A percentile compares a stretch with the other conserved stretches of the same genome.
Conservation (phyloP, 192 early-diverging fungal species). For the Podila epigama region DNA sequence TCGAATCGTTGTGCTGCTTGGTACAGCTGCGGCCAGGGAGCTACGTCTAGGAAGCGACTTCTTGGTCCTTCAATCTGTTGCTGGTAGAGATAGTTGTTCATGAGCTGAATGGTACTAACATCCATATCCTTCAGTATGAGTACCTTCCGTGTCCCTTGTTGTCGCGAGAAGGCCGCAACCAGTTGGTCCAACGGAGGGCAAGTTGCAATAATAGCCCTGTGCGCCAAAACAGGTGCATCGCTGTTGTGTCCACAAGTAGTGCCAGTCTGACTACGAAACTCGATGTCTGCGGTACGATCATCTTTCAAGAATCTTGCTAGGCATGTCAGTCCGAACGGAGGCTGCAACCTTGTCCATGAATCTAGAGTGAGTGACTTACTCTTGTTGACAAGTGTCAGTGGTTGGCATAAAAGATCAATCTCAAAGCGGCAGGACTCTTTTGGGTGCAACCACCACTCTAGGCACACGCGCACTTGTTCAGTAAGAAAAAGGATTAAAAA, state of each 20-base stretch:
- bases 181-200: not conserved
- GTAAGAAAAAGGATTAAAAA: no score
- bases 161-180: not conserved
- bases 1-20: conserved; percentile 7
- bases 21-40: conserved; percentile 8
- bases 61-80: conserved; percentile 12
- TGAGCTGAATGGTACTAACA: not conserved
- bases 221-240: not conserved
- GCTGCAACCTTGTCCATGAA: not conserved
- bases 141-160: not conserved
- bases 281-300: not conserved
- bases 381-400: not conserved
- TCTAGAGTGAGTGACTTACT: not conserved
- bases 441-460: not conserved
- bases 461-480: not conserved
- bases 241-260: no score
- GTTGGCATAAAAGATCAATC: not conserved
- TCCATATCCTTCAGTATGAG: conserved; percentile 2
- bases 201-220: not conserved
- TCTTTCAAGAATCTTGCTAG: not conserved
- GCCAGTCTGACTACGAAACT: no score
- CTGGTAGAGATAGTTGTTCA: conserved; percentile 19
- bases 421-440: not conserved
- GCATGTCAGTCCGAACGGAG: not conserved
- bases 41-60: not conserved